Percentiles rank a stretch among this genome's conserved stretches.
Conservation (phyloP, 148 eudicot species). For the Hydrangea macrophylla region DNA sequence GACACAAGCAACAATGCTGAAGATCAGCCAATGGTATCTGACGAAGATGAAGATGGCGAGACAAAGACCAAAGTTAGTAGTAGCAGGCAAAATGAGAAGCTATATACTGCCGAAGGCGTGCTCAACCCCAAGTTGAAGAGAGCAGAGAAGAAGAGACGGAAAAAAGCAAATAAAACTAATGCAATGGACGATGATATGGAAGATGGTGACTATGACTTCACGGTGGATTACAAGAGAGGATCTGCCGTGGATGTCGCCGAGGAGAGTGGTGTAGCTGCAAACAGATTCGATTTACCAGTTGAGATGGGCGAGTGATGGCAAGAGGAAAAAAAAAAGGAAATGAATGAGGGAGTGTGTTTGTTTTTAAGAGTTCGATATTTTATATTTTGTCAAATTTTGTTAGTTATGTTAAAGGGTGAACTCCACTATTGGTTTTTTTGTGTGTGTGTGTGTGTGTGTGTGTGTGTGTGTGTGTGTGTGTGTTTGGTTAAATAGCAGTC, state of each 20-base stretch:
- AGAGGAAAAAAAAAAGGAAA: constrained; percentile 4
- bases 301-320: constrained; percentile 30
- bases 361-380: not conserved
- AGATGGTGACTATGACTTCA: constrained; percentile 67
- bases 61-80: constrained; percentile 34
- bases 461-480: no score
- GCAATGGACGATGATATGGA: constrained; percentile 47
- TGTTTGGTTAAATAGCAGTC: no score
- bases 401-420: no score
- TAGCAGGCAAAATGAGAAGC: constrained; percentile 68
- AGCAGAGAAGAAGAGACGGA: constrained; percentile 73
- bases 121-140: constrained; percentile 63
- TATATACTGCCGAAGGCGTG: constrained; percentile 76
- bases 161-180: constrained; percentile 46
- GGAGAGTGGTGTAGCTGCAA: constrained; percentile 31
- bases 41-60: constrained; percentile 39
- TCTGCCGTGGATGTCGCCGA: constrained; percentile 53
- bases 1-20: constrained; percentile 21
- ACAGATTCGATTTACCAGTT: constrained; percentile 54
- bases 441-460: no score
- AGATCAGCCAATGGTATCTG: constrained; percentile 58
- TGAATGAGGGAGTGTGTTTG: not conserved
- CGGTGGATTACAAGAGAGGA: constrained; percentile 60
- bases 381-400: not conserved
- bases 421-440: no score